Evolutionary conservation across 495 filamentous ascomycete species (phyloP), one percentile per base, ranked within the genome.

Genomic region (Aspergillus diversus): DNA sequence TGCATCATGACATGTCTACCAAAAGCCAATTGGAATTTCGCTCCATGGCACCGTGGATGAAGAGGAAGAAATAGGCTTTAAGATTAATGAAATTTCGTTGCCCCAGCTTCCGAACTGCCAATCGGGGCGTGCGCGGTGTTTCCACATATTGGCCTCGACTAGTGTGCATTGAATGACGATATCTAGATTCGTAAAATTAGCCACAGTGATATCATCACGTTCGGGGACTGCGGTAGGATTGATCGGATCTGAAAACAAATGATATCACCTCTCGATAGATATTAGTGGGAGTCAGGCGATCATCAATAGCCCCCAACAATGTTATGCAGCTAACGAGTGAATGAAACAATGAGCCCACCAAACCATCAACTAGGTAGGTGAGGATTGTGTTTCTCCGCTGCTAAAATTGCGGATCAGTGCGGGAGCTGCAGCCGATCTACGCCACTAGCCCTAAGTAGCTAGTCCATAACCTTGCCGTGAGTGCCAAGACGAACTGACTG

Each of bases 1-100:
- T 66, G 67, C 67, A 69, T 69, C 67, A 69, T 32, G 58, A 69
- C 63, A 61, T 54, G 21, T 8, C 16, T 17, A 7, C 34, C 55
- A 33, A 48, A 56, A 62, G 37, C 63, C 58, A 64, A 61, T 59
- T 49, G 48, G 27, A 57, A 49, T n/a, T 55, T 33, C 27, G 51
- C 49, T 48, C 46, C 63, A 49, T 15, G 4, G 31, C 51, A 55
- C 39, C 16, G n/a, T 33, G 43, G 33, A 46, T 13, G 34, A 46
- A 37, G 21, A 52, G 35, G 9, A 55, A 15, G 8, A 15, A 50
- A 33, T 55, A 54, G 50, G 34, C 59, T 55, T 50, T 17, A 21
- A 16, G 51, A n/a, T 46, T 48, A 39, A 32, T 54, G 50, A 39
- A 57, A 57, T 42, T 54, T 49, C 55, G 49, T 55, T 8, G 31